These are phyloP conservation scores for Tricholoma bakamatsutake DNA, from an alignment of 768 basidiomycete species.

Conservation along the genomic window DNA sequence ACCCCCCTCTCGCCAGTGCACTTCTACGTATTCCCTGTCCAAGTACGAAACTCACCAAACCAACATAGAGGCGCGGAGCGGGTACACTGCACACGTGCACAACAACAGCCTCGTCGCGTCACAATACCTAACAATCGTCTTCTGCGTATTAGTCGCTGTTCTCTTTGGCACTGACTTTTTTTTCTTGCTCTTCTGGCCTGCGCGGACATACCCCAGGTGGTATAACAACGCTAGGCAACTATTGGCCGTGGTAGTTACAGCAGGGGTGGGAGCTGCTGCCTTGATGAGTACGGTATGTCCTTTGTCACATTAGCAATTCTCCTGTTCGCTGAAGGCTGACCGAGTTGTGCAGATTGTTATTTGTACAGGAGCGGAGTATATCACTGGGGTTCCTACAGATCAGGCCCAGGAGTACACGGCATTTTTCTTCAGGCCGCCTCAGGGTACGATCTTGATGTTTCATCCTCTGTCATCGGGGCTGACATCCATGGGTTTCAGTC, in stretches of 20 bases:
- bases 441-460: conserved; percentile 14
- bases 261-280: conserved; percentile 23
- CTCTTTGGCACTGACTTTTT: conserved; percentile 32
- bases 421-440: conserved; percentile 21
- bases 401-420: conserved; percentile 12
- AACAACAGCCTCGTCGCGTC: conserved; percentile 27
- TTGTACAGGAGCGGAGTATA: conserved; percentile 17
- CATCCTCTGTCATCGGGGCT: background rate
- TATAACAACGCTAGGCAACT: conserved; percentile 18
- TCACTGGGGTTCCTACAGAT: conserved; percentile 19
- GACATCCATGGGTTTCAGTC: conserved; percentile 9
- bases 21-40: conserved; percentile 29
- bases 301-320: background rate
- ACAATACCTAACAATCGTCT: conserved; percentile 26
- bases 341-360: conserved; percentile 20
- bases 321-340: background rate
- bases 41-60: conserved; percentile 27
- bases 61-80: conserved; percentile 19
- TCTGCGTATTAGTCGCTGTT: conserved; percentile 29
- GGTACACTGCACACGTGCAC: conserved; percentile 18
- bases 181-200: conserved; percentile 30
- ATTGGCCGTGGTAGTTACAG: conserved; percentile 19
- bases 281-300: conserved; percentile 27
- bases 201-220: conserved; percentile 26
- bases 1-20: conserved; percentile 14